These are phyloP conservation scores for Helicostylum pulchrum DNA, from an alignment of 192 early-diverging fungal species.

Conservation along the genomic window DNA sequence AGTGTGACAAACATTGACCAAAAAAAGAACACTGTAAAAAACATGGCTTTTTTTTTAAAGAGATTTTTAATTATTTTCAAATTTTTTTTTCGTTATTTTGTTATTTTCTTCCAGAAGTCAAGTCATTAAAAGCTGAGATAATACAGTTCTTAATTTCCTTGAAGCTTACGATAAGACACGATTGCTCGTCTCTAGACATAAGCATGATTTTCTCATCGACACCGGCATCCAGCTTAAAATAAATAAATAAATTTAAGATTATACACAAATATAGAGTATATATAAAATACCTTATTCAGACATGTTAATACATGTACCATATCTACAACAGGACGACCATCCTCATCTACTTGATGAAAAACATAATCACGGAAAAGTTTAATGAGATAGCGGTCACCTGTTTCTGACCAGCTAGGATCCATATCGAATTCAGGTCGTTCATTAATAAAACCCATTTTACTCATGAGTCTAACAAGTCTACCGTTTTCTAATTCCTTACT, in stretches of 20 bases:
- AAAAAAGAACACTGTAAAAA: too few species aligned
- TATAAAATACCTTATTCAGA: conserved; percentile 78
- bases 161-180: conserved; percentile 94
- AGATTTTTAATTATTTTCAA: conserved; percentile 1
- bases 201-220: conserved; percentile 92
- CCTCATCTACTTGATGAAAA: conserved; percentile 90
- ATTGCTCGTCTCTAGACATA: conserved; percentile 93
- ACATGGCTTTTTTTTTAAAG: too few species aligned
- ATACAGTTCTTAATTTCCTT: conserved; percentile 90
- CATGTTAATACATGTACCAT: conserved; percentile 90
- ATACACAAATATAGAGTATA: too few species aligned
- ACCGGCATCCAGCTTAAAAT: conserved; percentile 78
- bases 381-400: conserved; percentile 93
- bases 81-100: conserved; percentile 15
- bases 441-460: conserved; percentile 91
- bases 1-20: too few species aligned
- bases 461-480: conserved; percentile 80
- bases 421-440: conserved; percentile 86
- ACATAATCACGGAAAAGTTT: conserved; percentile 98
- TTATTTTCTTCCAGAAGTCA: conserved; percentile 47
- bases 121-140: conserved; percentile 79
- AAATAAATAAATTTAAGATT: not conserved
- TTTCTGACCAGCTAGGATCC: conserved; percentile 97
- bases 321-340: conserved; percentile 76
- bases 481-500: conserved; percentile 88